Percentiles rank a stretch among this genome's conserved stretches.
These are phyloP conservation scores for Suzukiozyma palmioleophila DNA, from an alignment of 1,139 yeast species.

Conservation along the genomic window DNA sequence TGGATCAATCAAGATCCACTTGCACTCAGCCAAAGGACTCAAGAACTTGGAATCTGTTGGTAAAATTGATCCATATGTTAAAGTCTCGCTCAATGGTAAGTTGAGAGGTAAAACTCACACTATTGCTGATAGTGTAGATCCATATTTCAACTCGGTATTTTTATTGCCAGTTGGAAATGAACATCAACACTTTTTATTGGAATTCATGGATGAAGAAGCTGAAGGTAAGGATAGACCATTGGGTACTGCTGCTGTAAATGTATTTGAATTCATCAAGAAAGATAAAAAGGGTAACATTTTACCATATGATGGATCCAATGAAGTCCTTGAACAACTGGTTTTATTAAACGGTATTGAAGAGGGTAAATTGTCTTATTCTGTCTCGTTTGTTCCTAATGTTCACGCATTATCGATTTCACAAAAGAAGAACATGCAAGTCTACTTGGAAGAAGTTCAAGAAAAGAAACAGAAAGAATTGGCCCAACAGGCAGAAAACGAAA, in stretches of 20 bases:
- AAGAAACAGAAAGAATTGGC: constrained; percentile 33
- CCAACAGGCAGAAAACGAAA: constrained; percentile 37
- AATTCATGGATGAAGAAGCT: constrained; percentile 62
- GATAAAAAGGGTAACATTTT: constrained; percentile 41
- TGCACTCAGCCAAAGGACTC: constrained; percentile 51
- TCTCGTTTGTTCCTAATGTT: constrained; percentile 59
- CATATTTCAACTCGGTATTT: constrained; percentile 53
- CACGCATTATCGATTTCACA: constrained; percentile 61
- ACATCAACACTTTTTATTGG: constrained; percentile 54
- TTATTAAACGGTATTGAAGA: constrained; percentile 39
- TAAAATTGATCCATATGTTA: constrained; percentile 68
- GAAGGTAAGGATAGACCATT: constrained; percentile 59
- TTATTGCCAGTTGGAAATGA: constrained; percentile 62
- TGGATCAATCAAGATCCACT: constrained; percentile 60
- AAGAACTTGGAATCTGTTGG: constrained; percentile 64
- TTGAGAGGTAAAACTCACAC: constrained; percentile 52
- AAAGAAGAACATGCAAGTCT: constrained; percentile 33
- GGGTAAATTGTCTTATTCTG: constrained; percentile 52
- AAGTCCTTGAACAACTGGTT: constrained; percentile 43
- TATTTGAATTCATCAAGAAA: constrained; percentile 47
- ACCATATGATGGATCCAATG: constrained; percentile 51
- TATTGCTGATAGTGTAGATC: constrained; percentile 52
- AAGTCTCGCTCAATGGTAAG: constrained; percentile 54
- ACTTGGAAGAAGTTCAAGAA: constrained; percentile 24
- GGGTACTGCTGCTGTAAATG: constrained; percentile 53